Evolutionary conservation across 2,329 filamentous ascomycete genomes (phyloP), one percentile per base, ranked within the genome.

Genomic region (Didymella exigua): DNA sequence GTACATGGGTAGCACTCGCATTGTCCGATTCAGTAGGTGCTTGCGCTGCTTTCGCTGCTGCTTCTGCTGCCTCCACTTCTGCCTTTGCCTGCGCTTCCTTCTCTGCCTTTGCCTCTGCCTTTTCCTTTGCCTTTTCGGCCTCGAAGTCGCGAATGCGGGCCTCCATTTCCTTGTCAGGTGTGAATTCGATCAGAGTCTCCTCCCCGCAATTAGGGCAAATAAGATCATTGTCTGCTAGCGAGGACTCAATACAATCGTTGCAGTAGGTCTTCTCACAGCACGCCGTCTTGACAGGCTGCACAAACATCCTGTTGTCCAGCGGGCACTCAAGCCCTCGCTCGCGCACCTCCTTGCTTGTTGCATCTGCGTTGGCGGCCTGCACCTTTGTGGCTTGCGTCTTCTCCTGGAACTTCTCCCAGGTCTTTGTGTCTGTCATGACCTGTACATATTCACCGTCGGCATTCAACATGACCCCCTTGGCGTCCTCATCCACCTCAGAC

Each of bases 211-310:
- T 88, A 62, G 95, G 95, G 78, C 95, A 99, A 77, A 93, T 83
- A 79, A 99, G 92, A 84, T 99, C 95, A 85, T 89, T 95, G 82
- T 98, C 93, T 79, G 97, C 93, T 78, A 99, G 88, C 78, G 93
- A 91, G 85, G 96, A 96, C 76, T 95, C 96, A 79, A 99, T 97
- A 89, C 95, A 99, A 76, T 97, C 92, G 86, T 95, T 95, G 84
- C 95, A 99, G 83, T 96, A 99, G 74, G 93, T 97, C 85, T 90
- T 96, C 80, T 90, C 86, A 83, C 95, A 99, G 85, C 95, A 99
- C 65, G 95, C 93, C 73, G 95, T 98, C 86, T 96, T 96, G 84
- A 96, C 95, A 84, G 95, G 93, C 77, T 97, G 91, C 87, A 96
- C 88, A 80, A 98, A 97, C 85, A 96, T 89, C 78, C 91, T 93